phyloP scores from a whole-genome alignment of 768 basidiomycete species.

The Tricholoma sp. region DNA sequence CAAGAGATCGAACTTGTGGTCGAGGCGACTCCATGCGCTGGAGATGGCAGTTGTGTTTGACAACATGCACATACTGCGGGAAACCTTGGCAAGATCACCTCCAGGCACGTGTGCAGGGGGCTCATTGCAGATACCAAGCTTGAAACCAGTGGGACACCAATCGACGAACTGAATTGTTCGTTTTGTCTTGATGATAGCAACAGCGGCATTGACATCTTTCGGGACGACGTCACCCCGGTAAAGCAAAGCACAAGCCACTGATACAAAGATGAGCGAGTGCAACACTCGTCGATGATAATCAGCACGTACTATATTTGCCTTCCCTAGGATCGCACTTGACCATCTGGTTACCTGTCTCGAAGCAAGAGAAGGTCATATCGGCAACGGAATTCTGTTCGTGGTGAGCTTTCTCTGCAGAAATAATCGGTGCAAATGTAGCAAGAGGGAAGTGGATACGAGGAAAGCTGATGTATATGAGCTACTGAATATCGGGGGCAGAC shows the following conservation, averaged over 20 bases:
- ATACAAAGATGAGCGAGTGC: slow-evolving; percentile 9
- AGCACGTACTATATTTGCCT: slow-evolving; percentile 90
- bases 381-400: slow-evolving; percentile 98
- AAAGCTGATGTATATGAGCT: slow-evolving; percentile 50
- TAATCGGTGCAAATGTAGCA: slow-evolving; percentile 91
- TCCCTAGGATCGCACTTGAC: slow-evolving; percentile 92
- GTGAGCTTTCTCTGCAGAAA: slow-evolving; percentile 90
- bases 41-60: slow-evolving; percentile 94
- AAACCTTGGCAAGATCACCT: slow-evolving; percentile 91
- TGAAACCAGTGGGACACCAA: slow-evolving; percentile 98
- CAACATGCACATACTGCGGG: slow-evolving; percentile 95
- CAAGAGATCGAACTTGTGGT: slow-evolving; percentile 98
- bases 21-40: slow-evolving; percentile 86
- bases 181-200: slow-evolving; percentile 95
- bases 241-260: slow-evolving; percentile 87
- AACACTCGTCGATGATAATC: neutral
- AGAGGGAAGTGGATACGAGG: slow-evolving; percentile 99
- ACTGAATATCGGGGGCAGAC: slow-evolving; percentile 67
- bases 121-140: slow-evolving; percentile 98
- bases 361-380: slow-evolving; percentile 98
- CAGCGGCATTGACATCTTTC: slow-evolving; percentile 92
- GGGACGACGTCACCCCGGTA: slow-evolving; percentile 97
- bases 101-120: slow-evolving; percentile 88
- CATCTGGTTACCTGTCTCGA: slow-evolving; percentile 97
- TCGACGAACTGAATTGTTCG: slow-evolving; percentile 97